phyloP scores from a whole-genome alignment of 768 basidiomycete genomes.

The Pleurotus tuoliensis region DNA sequence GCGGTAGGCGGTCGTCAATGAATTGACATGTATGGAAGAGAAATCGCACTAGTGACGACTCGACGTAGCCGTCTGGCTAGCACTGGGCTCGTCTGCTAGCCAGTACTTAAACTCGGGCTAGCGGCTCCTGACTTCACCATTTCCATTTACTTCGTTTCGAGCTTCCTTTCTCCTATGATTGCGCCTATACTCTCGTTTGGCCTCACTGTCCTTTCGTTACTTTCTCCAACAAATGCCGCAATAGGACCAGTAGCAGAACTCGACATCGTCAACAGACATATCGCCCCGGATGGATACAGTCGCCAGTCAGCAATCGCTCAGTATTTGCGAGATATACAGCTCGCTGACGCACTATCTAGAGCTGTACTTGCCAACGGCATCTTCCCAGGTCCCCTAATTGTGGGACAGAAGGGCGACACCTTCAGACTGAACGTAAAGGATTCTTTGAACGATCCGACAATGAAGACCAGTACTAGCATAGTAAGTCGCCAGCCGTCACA shows the following conservation, averaged over 20 bases:
- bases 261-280: slow-evolving; percentile 6
- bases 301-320: slow-evolving; percentile 3
- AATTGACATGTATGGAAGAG: background rate
- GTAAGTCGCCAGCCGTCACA: slow-evolving; percentile 20
- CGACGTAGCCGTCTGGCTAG: background rate
- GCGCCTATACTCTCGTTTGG: slow-evolving; percentile 4
- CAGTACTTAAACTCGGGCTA: slow-evolving; percentile 7
- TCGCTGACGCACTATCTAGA: slow-evolving; percentile 16
- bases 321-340: background rate
- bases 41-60: background rate
- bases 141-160: slow-evolving; percentile 5
- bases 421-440: slow-evolving; percentile 5
- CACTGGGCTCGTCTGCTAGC: background rate
- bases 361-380: slow-evolving; percentile 39
- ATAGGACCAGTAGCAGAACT: slow-evolving; percentile 8
- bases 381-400: slow-evolving; percentile 30
- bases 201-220: slow-evolving; percentile 7
- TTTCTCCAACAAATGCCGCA: slow-evolving; percentile 2
- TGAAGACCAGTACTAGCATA: slow-evolving; percentile 22
- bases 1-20: background rate
- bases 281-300: slow-evolving; percentile 10
- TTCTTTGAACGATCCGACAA: background rate
- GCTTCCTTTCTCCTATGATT: slow-evolving; percentile 6
- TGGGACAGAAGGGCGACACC: slow-evolving; percentile 34
- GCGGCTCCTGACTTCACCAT: slow-evolving; percentile 5